phyloP scores from a whole-genome alignment of 2,329 filamentous ascomycete genomes.

The Mariannaea elegans region DNA sequence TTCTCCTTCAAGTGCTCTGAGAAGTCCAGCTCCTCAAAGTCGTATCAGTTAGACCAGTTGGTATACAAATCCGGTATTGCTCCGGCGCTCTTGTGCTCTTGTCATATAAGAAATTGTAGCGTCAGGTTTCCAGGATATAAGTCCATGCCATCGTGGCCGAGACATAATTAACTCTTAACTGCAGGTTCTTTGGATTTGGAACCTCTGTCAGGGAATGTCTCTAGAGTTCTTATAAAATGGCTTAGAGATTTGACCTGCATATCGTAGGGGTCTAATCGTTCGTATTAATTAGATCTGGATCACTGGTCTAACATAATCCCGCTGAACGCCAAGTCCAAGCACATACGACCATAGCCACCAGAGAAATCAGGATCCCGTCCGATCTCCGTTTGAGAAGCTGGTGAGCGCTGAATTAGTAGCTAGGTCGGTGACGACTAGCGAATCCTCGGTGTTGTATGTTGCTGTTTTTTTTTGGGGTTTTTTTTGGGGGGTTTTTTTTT shows the following conservation, averaged over 20 bases:
- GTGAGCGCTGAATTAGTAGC: too few relatives aligned
- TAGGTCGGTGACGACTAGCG: background rate
- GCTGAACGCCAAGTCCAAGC: too few relatives aligned
- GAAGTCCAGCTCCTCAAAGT: background rate
- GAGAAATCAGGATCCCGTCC: background rate
- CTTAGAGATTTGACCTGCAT: too few relatives aligned
- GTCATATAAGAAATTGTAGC: background rate
- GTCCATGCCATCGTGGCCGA: background rate
- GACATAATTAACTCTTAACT: background rate
- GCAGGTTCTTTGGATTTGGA: background rate
- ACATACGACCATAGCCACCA: background rate
- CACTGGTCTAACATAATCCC: too few relatives aligned
- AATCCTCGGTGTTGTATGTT: slow-evolving; percentile 1
- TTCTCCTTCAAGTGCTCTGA: background rate
- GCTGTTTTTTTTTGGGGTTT: background rate
- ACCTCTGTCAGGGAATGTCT: too few relatives aligned
- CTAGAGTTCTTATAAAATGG: too few relatives aligned
- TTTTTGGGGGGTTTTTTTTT: background rate
- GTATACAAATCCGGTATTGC: background rate
- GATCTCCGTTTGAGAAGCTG: background rate
- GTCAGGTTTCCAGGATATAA: background rate
- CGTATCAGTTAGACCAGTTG: background rate
- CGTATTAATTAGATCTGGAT: too few relatives aligned
- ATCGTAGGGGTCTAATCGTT: too few relatives aligned
- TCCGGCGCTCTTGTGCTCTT: background rate